phyloP scores from a whole-genome alignment of 495 filamentous ascomycete genomes.

The Cercophora scortea region DNA sequence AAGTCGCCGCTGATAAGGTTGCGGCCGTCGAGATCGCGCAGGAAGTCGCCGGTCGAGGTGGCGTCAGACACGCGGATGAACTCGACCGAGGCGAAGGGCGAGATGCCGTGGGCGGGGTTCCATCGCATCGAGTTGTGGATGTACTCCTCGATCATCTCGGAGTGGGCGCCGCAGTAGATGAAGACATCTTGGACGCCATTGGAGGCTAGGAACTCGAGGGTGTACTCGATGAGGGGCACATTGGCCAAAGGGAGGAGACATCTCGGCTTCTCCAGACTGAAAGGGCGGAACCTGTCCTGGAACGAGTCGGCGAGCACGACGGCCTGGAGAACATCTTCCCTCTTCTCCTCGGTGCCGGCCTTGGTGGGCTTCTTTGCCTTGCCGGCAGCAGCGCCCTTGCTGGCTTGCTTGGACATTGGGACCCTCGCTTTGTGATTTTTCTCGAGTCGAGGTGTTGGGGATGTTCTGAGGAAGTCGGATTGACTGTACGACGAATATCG shows the following conservation, averaged over 20 bases:
- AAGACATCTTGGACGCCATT: slow-evolving; percentile 88
- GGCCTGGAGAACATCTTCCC: slow-evolving; percentile 84
- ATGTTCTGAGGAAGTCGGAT: too few relatives aligned
- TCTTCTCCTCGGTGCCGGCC: slow-evolving; percentile 49
- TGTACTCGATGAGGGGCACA: slow-evolving; percentile 93
- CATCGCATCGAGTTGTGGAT: slow-evolving; percentile 47
- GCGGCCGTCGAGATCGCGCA: slow-evolving; percentile 87
- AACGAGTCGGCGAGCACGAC: slow-evolving; percentile 92
- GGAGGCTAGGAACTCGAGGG: slow-evolving; percentile 90
- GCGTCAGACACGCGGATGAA: slow-evolving; percentile 81
- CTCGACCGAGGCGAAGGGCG: slow-evolving; percentile 77
- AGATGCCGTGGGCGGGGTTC: slow-evolving; percentile 44
- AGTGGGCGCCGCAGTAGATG: slow-evolving; percentile 84
- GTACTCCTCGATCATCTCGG: slow-evolving; percentile 81
- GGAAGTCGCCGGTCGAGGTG: slow-evolving; percentile 81
- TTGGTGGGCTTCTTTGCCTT: slow-evolving; percentile 51
- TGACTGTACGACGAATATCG: too few relatives aligned
- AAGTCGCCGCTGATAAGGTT: slow-evolving; percentile 85
- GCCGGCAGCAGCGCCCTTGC: slow-evolving; percentile 30
- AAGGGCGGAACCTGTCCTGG: slow-evolving; percentile 82
- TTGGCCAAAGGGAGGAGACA: slow-evolving; percentile 93
- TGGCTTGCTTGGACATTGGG: slow-evolving; percentile 40
- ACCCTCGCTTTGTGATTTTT: background rate
- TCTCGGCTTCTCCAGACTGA: slow-evolving; percentile 80
- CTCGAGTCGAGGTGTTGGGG: too few relatives aligned